Evolutionary conservation across 163 green algal species (phyloP).

Genomic region (Scenedesmus sp.): DNA sequence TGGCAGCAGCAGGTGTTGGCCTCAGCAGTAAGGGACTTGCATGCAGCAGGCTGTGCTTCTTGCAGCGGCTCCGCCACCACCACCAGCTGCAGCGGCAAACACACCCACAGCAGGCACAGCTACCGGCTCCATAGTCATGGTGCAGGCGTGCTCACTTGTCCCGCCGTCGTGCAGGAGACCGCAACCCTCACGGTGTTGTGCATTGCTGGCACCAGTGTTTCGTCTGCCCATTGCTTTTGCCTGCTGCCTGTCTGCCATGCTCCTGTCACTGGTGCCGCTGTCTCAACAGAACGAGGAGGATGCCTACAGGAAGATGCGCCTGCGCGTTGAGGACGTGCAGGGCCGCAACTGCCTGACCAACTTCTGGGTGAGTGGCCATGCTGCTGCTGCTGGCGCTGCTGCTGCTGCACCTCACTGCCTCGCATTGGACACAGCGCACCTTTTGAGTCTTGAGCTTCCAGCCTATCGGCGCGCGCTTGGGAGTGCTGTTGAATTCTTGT

Average conservation of each 20-base stretch:
- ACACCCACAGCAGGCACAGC: background rate
- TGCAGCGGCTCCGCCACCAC: background rate
- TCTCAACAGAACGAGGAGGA: constrained; percentile 94
- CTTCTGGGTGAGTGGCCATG: constrained; percentile 88
- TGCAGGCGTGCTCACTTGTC: background rate
- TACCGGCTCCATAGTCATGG: background rate
- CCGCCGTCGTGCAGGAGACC: no score
- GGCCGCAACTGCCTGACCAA: constrained; percentile 98
- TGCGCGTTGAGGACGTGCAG: constrained; percentile 98
- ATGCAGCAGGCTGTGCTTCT: background rate
- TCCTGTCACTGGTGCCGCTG: background rate
- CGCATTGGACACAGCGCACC: no score
- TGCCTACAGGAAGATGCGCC: constrained; percentile 97
- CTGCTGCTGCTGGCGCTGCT: background rate
- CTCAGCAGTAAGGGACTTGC: background rate
- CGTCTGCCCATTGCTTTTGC: background rate
- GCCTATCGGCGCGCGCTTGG: no score
- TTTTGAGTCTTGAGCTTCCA: no score
- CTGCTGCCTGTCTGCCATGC: background rate
- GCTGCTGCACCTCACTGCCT: background rate
- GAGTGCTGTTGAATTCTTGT: no score
- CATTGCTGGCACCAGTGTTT: background rate
- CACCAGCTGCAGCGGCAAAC: background rate
- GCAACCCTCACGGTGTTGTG: background rate
- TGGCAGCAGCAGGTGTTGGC: background rate